These are phyloP conservation scores for Elsinoe australis DNA, from an alignment of 2,329 filamentous ascomycete genomes.

Conservation along the genomic window DNA sequence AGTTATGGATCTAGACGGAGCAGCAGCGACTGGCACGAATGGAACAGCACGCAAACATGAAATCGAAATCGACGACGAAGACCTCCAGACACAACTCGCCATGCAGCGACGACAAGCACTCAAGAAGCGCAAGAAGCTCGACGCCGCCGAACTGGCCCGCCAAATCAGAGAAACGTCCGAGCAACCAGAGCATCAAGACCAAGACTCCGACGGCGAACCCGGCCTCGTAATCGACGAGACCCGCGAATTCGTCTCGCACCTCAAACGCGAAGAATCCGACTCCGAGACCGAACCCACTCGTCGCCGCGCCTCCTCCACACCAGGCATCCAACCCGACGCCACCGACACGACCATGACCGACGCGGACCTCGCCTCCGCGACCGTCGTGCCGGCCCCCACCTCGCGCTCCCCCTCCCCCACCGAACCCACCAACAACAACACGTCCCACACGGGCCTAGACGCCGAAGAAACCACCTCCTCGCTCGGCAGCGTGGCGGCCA, in stretches of 20 bases:
- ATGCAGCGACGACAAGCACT: constrained; percentile 74
- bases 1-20: constrained; percentile 67
- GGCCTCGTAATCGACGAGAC: constrained; percentile 94
- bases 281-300: constrained; percentile 31
- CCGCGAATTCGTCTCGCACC: constrained; percentile 82
- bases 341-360: constrained; percentile 38
- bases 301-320: constrained; percentile 32
- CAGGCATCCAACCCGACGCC: constrained; percentile 40
- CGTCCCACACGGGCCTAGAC: constrained; percentile 65
- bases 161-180: constrained; percentile 61
- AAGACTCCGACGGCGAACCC: constrained; percentile 47
- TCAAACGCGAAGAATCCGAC: constrained; percentile 57
- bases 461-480: constrained; percentile 73
- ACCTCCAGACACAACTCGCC: constrained; percentile 78
- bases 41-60: constrained; percentile 2
- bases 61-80: constrained; percentile 76
- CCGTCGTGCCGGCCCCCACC: constrained; percentile 37
- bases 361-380: constrained; percentile 40
- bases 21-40: constrained; percentile 21
- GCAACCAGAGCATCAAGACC: constrained; percentile 52
- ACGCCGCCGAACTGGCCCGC: constrained; percentile 78
- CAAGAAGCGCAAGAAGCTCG: constrained; percentile 82
- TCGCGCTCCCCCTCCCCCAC: constrained; percentile 31
- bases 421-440: constrained; percentile 40
- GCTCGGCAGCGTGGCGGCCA: constrained; percentile 68